Evolutionary conservation across 768 basidiomycete genomes (phyloP).

Genomic region (Heimioporus sp.): DNA sequence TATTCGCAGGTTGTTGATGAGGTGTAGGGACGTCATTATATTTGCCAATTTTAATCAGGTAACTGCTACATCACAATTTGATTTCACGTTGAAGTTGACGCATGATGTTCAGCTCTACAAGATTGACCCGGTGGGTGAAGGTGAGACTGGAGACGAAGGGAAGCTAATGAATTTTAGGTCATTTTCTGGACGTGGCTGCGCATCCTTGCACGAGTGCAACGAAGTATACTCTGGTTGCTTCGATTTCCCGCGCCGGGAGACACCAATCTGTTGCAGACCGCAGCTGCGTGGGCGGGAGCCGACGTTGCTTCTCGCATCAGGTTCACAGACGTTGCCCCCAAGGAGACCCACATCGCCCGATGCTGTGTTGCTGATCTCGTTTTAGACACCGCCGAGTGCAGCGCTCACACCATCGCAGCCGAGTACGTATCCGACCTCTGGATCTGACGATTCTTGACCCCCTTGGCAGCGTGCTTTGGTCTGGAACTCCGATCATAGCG

Average conservation of each 20-base stretch:
- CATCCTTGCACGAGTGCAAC: slow-evolving; percentile 41
- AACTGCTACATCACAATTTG: slow-evolving; percentile 3
- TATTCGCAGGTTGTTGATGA: not conserved
- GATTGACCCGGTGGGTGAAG: slow-evolving; percentile 36
- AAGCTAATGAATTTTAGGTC: slow-evolving; percentile 21
- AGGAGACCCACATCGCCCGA: slow-evolving; percentile 44
- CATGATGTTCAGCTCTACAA: slow-evolving; percentile 41
- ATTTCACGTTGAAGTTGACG: slow-evolving; percentile 6
- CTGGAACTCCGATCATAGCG: slow-evolving; percentile 51
- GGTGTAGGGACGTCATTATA: slow-evolving; percentile 39
- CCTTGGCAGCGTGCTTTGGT: slow-evolving; percentile 43
- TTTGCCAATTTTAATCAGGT: slow-evolving; percentile 58
- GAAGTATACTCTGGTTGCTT: slow-evolving; percentile 52
- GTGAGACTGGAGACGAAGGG: no score
- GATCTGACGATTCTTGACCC: slow-evolving; percentile 2
- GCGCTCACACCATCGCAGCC: slow-evolving; percentile 50
- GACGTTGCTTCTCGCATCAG: slow-evolving; percentile 44
- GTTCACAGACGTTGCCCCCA: slow-evolving; percentile 48
- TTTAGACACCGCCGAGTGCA: slow-evolving; percentile 55
- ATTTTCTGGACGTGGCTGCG: slow-evolving; percentile 50
- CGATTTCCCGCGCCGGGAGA: slow-evolving; percentile 51
- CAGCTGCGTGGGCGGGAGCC: slow-evolving; percentile 42
- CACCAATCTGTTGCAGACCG: slow-evolving; percentile 40
- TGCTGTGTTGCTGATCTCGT: slow-evolving; percentile 48
- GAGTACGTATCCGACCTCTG: slow-evolving; percentile 34